These are phyloP conservation scores for Brassica cretica DNA, from an alignment of 345 rosid genomes.

Conservation along the genomic window DNA sequence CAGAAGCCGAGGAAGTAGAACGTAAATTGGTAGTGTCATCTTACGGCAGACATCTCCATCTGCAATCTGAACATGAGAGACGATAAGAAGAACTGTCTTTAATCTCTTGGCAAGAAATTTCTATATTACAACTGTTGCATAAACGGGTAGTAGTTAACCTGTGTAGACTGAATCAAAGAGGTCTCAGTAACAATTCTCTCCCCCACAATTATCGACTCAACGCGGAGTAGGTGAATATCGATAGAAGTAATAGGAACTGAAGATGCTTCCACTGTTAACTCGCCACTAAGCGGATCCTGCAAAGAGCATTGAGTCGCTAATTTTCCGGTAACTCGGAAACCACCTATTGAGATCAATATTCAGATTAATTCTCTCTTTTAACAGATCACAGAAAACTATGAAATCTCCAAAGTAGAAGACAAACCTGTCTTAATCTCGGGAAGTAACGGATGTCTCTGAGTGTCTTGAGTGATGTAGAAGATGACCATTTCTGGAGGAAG, in stretches of 20 bases:
- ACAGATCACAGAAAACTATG: not conserved
- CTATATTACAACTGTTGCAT: not conserved
- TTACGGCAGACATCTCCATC: slow-evolving; percentile 85
- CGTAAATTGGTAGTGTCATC: slow-evolving; percentile 70
- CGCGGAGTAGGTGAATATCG: slow-evolving; percentile 70
- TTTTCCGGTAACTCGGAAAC: slow-evolving; percentile 81
- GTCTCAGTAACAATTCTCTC: slow-evolving; percentile 82
- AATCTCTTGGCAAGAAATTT: slow-evolving; percentile 1
- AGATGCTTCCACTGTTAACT: slow-evolving; percentile 76
- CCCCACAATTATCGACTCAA: slow-evolving; percentile 76
- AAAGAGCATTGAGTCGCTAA: slow-evolving; percentile 69
- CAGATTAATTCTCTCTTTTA: slow-evolving; percentile 6
- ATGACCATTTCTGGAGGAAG: slow-evolving; percentile 75
- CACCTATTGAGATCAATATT: slow-evolving; percentile 52
- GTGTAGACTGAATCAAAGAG: slow-evolving; percentile 87
- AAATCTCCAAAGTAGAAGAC: not conserved
- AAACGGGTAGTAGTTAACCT: slow-evolving; percentile 44
- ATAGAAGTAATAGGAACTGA: slow-evolving; percentile 71
- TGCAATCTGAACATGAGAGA: slow-evolving; percentile 58
- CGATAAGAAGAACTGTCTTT: slow-evolving; percentile 10
- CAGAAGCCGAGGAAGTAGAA: slow-evolving; percentile 81
- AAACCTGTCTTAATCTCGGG: slow-evolving; percentile 80
- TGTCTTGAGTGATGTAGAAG: slow-evolving; percentile 89
- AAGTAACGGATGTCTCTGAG: slow-evolving; percentile 84
- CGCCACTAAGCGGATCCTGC: slow-evolving; percentile 76